Base-by-base conservation (phyloP, 768 basidiomycete species). In the Peribolospora baueri region DNA sequence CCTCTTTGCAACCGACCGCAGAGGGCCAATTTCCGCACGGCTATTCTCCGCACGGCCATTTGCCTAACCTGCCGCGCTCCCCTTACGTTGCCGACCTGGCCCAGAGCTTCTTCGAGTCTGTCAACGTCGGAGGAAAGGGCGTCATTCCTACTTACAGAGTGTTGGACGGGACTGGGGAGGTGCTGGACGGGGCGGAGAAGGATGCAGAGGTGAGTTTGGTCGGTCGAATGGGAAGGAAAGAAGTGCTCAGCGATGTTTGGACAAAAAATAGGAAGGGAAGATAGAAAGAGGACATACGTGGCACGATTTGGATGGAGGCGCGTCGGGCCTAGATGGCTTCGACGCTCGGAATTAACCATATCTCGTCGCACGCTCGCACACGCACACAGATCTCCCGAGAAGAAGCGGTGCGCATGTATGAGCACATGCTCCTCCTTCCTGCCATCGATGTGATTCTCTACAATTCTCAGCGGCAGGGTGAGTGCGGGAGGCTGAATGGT, bases 401-500 rank as follows among this genome's bases (percentile, higher is more conserved):
- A 36, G 62, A 64, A 52, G 60, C 64, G 11, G 42, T 65, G 6
- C 50, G 57, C 51, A 79, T 79, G 58, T 88, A 84, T 62, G 78
- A 81, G 66, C 70, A 79, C 56, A 86, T 85, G 81, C 75, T 76
- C 54, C 71, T 84, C 40, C 69, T 85, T 54, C 88, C 88, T 0
- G 77, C 79, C 46, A 69, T 90, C 65, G 88, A 93, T 69, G 87
- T 79, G 60, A 71, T 91, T 42, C 72, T 95, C 11, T 84, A 87
- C 68, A 88, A 88, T 61, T 78, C 88, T 7, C 88, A 95, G 65
- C 76, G 88, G 6, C 88, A 95, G 66, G 88, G 88, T 38, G 85
- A 84, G 68, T 45, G 13, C 43, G 43, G 8, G 7, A 13, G 25
- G 25, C 25, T 25, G 25, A 25, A 25, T 25, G 25, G 25, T 1